Base-by-base conservation (phyloP, 2,329 filamentous ascomycete genomes). In the Clarireedia hainanense region DNA sequence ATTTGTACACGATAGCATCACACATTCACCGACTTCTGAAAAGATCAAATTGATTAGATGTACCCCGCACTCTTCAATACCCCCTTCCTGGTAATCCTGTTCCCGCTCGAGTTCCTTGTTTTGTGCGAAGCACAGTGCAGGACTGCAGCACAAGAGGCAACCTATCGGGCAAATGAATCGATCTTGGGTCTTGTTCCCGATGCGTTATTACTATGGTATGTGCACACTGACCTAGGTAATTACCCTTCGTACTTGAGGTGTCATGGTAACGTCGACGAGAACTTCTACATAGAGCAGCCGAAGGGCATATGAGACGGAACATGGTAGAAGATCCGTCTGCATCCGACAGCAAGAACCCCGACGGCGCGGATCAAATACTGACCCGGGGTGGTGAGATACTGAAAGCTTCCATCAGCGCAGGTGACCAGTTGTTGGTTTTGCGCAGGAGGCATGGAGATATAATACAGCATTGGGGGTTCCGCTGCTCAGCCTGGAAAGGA, bases 1-100 rank as follows among this genome's bases (percentile, higher is more conserved):
- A 15, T 15, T 47, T 47, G 43, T 47, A 30, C 43, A 47, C 26
- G 43, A 49, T 4, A 26, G 39, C 20, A 50, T 50, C 17, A 55
- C 36, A 12, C 47, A 27, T 55, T 55, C 52, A 55, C 52, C 52
- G 52, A 50, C 46, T 55, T 50, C 34, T 26, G 15, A 37, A 5
- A 55, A 50, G 12, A 15, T 27, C 4, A 26, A 9, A n/a, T 12
- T 23, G 49, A 47, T 37, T 15, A 47, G 46, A 39, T 50, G 24
- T 55, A 55, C 52, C 52, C 52, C 52, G 52, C 52, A 55, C 34
- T 50, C 52, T 50, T 43, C 40, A 50, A 40, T 55, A 37, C 20
- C 43, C 43, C 24, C 45, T 54, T 55, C 45, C 36, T 46, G 46
- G 50, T 43, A 45, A 40, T 50, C 45, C 52, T 34, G 12, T 12